Base-by-base conservation (phyloP, 305 asterid genomes). In the Solanum hybrid region DNA sequence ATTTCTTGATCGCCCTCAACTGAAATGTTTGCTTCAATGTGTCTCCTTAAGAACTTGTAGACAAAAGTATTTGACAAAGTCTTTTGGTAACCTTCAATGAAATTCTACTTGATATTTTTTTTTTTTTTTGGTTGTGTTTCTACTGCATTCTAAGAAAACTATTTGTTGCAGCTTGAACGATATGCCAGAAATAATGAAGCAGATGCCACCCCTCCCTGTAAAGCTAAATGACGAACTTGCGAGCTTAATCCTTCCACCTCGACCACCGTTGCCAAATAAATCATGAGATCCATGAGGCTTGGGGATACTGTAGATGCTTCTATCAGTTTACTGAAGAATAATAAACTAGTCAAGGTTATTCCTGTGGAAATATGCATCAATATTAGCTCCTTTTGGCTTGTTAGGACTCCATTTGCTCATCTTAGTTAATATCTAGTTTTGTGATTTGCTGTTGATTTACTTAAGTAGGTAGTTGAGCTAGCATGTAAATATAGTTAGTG, bases 171-270 rank as follows among this genome's bases (percentile, higher is more conserved):
- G 99, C 91, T 93, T 92, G 90, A 92, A 91, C n/a, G 96, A 95
- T 90, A 89, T 89, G 92, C 98, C 98, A 7, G 98, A 96, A 85
- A 90, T 92, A 81, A 95, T 96, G 99, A 95, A 95, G 94, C 97
- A 94, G 93, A 97, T 97, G 99, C 98, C 99, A 6, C 98, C 98
- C 11, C 95, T 97, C 90, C 99, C 37, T 34, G 37, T 34, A 34
- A 34, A 34, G 96, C 94, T 97, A 92, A 97, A 97, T 41, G 99
- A 96, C 24, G 98, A 96, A 68, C 98, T 96, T 12, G 98, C 95
- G 61, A 93, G 90, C 93, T 89, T 94, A 77, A 87, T 96, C 84
- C 95, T 95, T 78, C 94, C 95, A 79, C 20, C 76, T 51, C 94
- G 87, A 79, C 24, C 93, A 15, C 80, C 94, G 86, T 86, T 94